Conservation (phyloP, 2,329 filamentous ascomycete species). For the Arthrobotrys sinensis region DNA sequence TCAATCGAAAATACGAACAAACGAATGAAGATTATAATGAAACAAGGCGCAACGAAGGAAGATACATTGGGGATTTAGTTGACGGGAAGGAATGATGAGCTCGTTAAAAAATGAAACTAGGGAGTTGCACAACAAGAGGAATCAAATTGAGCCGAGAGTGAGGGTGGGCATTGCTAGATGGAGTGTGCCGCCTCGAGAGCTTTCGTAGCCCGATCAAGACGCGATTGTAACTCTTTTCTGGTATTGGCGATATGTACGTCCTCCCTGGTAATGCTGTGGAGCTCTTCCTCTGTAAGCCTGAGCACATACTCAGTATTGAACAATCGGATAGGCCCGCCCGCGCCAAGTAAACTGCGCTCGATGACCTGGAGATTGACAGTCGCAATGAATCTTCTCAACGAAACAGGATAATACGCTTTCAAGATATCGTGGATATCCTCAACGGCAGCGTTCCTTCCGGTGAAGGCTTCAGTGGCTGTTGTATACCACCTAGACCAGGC, state of each 20-base stretch:
- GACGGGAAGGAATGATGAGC: no score
- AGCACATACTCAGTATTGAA: constrained; percentile 72
- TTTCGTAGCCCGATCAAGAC: not conserved
- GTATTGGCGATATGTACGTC: constrained; percentile 67
- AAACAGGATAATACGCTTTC: constrained; percentile 75
- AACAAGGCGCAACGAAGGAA: no score
- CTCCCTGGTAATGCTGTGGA: constrained; percentile 75
- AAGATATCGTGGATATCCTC: constrained; percentile 75
- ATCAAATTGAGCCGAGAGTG: no score
- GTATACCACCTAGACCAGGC: no score
- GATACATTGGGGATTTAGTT: no score
- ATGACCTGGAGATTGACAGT: constrained; percentile 74
- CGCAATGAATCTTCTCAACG: constrained; percentile 76
- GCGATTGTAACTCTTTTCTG: not conserved
- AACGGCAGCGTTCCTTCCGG: not conserved
- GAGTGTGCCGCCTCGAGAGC: not conserved
- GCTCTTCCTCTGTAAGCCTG: constrained; percentile 69
- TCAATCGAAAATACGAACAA: no score
- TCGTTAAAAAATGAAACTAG: no score
- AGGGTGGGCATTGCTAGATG: not conserved
- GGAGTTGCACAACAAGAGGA: no score
- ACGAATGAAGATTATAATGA: no score
- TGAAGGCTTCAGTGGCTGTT: not conserved
- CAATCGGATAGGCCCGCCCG: constrained; percentile 71
- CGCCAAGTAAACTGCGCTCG: constrained; percentile 70